phyloP scores from a whole-genome alignment of 179 eudicot species.

The Pouteria campechiana region DNA sequence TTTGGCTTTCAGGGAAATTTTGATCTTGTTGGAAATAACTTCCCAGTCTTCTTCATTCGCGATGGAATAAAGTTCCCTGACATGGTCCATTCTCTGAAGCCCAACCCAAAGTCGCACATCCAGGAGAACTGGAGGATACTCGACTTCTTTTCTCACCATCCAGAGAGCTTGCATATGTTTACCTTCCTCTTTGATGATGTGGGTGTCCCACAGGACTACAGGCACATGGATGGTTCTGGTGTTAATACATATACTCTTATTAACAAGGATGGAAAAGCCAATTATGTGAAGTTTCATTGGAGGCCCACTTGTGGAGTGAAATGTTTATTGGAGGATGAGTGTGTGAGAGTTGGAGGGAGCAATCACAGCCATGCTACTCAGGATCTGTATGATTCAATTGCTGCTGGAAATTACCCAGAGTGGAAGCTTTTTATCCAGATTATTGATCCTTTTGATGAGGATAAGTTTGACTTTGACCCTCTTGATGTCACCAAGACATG shows the following conservation, averaged over 20 bases:
- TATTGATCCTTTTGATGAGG: slow-evolving; percentile 43
- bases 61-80: slow-evolving; percentile 56
- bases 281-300: slow-evolving; percentile 53
- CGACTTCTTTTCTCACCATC: slow-evolving; percentile 54
- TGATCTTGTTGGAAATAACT: slow-evolving; percentile 53
- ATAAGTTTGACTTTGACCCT: slow-evolving; percentile 47
- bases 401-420: slow-evolving; percentile 48
- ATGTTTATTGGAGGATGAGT: slow-evolving; percentile 34
- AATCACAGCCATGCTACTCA: slow-evolving; percentile 59
- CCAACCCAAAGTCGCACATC: slow-evolving; percentile 52
- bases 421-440: slow-evolving; percentile 58
- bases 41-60: slow-evolving; percentile 46
- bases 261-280: slow-evolving; percentile 39
- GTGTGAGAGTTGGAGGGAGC: slow-evolving; percentile 40
- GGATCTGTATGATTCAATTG: slow-evolving; percentile 48
- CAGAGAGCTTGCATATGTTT: slow-evolving; percentile 47
- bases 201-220: slow-evolving; percentile 51
- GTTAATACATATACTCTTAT: slow-evolving; percentile 42
- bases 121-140: slow-evolving; percentile 47
- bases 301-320: slow-evolving; percentile 52
- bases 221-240: slow-evolving; percentile 56
- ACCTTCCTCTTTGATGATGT: slow-evolving; percentile 41
- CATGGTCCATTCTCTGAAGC: slow-evolving; percentile 51
- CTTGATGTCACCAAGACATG: slow-evolving; percentile 53
- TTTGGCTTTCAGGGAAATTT: slow-evolving; percentile 40